Conservation (phyloP, 768 basidiomycete species). For the Calocera viscosa region DNA sequence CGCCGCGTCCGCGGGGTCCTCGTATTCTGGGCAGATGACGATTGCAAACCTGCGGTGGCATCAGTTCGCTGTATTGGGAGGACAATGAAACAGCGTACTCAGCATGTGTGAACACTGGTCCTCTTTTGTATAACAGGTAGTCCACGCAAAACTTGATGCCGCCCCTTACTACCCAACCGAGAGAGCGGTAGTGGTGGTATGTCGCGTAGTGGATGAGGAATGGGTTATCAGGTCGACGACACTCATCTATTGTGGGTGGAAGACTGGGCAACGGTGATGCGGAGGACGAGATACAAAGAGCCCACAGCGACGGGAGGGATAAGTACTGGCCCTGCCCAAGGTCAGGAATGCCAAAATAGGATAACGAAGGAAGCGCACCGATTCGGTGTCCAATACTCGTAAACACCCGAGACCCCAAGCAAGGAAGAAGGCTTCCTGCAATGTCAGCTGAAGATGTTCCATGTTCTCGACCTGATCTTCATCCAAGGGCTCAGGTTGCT, state of each 20-base stretch:
- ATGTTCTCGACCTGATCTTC: conserved; percentile 53
- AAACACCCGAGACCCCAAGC: conserved; percentile 75
- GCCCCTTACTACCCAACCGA: conserved; percentile 93
- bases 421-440: conserved; percentile 83
- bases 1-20: conserved; percentile 59
- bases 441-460: conserved; percentile 83
- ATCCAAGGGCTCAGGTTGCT: conserved; percentile 28
- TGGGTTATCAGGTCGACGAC: conserved; percentile 61
- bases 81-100: conserved; percentile 50
- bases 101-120: conserved; percentile 89
- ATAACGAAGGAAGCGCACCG: conserved; percentile 47
- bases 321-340: conserved; percentile 34
- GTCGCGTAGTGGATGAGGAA: conserved; percentile 81
- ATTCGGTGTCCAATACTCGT: conserved; percentile 48
- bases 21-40: conserved; percentile 82
- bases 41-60: conserved; percentile 59
- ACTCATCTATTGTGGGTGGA: conserved; percentile 26
- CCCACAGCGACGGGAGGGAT: not conserved
- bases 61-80: not conserved
- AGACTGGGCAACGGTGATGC: conserved; percentile 16
- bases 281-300: conserved; percentile 29
- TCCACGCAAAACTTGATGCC: conserved; percentile 98
- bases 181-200: conserved; percentile 89
- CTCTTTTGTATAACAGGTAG: conserved; percentile 84
- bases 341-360: conserved; percentile 45